These are phyloP conservation scores for Oemleria cerasiformis DNA, from an alignment of 306 rosid species.

Conservation along the genomic window DNA sequence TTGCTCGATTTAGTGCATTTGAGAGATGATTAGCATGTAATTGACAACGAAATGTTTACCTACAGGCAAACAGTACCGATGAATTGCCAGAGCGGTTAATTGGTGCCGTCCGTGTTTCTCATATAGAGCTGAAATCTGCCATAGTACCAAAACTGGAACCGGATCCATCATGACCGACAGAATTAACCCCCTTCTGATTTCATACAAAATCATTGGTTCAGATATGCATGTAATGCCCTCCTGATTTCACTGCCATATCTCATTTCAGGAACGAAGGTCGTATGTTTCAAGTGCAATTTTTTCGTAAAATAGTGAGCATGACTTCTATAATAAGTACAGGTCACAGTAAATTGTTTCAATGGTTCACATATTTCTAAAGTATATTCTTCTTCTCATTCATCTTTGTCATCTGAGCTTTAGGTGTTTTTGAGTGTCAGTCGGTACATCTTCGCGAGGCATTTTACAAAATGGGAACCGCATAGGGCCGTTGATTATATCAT, in stretches of 20 bases:
- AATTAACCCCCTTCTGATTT: slow-evolving; percentile 15
- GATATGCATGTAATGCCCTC: slow-evolving; percentile 38
- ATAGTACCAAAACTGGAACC: slow-evolving; percentile 65
- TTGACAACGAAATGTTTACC: slow-evolving; percentile 25
- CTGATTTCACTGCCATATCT: slow-evolving; percentile 26
- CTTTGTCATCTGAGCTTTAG: not conserved
- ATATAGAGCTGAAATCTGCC: slow-evolving; percentile 75
- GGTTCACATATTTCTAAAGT: not conserved
- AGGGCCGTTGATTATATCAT: not conserved
- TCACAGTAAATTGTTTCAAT: slow-evolving; percentile 9
- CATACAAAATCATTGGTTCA: slow-evolving; percentile 52
- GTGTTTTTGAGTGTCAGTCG: not conserved
- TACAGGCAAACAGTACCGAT: slow-evolving; percentile 77
- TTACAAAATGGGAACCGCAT: not conserved
- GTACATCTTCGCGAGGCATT: not conserved
- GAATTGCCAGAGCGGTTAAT: slow-evolving; percentile 95
- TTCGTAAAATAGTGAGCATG: slow-evolving; percentile 26
- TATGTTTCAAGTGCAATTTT: slow-evolving; percentile 35
- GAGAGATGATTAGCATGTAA: not conserved
- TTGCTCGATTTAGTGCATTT: not conserved
- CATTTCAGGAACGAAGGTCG: slow-evolving; percentile 31
- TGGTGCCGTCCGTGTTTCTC: slow-evolving; percentile 93
- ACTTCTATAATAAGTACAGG: slow-evolving; percentile 32
- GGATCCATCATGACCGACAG: slow-evolving; percentile 51
- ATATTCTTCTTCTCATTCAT: not conserved